Evolutionary conservation across 1,139 yeast species (phyloP).

Genomic region (Yamadazyma pseudoaaseri): DNA sequence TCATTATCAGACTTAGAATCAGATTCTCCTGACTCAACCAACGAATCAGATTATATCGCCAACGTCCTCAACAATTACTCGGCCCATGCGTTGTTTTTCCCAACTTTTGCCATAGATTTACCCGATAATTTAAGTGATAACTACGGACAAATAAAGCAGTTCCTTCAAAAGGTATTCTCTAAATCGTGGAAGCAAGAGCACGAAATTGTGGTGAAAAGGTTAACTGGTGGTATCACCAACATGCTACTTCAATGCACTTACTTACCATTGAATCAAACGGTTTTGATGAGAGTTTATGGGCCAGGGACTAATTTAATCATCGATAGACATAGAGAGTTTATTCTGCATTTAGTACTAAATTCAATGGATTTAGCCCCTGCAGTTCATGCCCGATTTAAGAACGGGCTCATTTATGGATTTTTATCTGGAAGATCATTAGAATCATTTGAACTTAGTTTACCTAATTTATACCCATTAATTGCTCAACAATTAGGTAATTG

Average conservation of each 20-base stretch:
- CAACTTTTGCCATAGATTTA: slow-evolving; percentile 35
- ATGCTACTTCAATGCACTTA: slow-evolving; percentile 58
- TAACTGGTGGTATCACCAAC: slow-evolving; percentile 83
- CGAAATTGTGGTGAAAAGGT: slow-evolving; percentile 30
- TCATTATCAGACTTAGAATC: slow-evolving; percentile 40
- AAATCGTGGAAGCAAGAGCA: slow-evolving; percentile 25
- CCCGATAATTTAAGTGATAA: slow-evolving; percentile 28
- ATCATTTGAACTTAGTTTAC: slow-evolving; percentile 53
- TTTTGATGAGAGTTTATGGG: slow-evolving; percentile 73
- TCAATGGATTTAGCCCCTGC: slow-evolving; percentile 67
- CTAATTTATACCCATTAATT: slow-evolving; percentile 52
- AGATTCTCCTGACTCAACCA: slow-evolving; percentile 19
- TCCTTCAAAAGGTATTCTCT: slow-evolving; percentile 37
- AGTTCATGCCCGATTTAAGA: slow-evolving; percentile 65
- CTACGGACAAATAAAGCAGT: slow-evolving; percentile 30
- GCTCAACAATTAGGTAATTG: slow-evolving; percentile 72
- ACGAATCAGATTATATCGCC: slow-evolving; percentile 12
- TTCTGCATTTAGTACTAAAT: slow-evolving; percentile 64
- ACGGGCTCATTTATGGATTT: slow-evolving; percentile 74
- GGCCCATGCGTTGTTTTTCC: slow-evolving; percentile 40
- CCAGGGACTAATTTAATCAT: slow-evolving; percentile 72
- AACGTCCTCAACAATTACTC: slow-evolving; percentile 25
- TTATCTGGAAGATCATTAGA: slow-evolving; percentile 63
- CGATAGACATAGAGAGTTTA: slow-evolving; percentile 74
- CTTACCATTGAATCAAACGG: slow-evolving; percentile 28